phyloP scores from a whole-genome alignment of 108 stramenopile genomes.

The Mediolabrus comicus region DNA sequence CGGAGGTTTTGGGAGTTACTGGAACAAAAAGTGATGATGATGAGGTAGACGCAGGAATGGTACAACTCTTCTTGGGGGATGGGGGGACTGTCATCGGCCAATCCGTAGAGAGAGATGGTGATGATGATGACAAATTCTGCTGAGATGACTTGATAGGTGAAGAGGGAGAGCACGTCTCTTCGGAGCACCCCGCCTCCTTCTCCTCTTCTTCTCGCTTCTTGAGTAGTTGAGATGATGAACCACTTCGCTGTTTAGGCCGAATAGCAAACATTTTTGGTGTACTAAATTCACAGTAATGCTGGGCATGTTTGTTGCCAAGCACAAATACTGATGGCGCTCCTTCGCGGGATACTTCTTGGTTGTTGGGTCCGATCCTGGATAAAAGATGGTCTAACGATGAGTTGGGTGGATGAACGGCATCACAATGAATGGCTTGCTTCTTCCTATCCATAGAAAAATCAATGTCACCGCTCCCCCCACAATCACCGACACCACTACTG shows the following conservation, averaged over 20 bases:
- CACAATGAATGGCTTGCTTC: not conserved
- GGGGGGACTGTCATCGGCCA: not conserved
- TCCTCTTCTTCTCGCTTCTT: not conserved
- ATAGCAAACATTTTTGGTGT: constrained; percentile 14
- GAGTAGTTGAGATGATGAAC: not conserved
- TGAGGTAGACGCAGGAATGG: not conserved
- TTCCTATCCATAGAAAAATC: too few relatives aligned
- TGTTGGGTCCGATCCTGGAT: not conserved
- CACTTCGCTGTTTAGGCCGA: not conserved
- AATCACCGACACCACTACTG: too few relatives aligned
- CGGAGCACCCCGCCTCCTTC: not conserved
- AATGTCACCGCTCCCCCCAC: too few relatives aligned
- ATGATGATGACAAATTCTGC: not conserved
- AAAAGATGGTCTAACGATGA: not conserved
- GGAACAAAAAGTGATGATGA: not conserved
- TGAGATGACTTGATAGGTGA: not conserved
- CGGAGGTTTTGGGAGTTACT: not conserved
- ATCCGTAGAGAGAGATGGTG: not conserved
- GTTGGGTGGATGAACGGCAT: not conserved
- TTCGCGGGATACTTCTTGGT: not conserved
- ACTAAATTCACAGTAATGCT: constrained; percentile 14
- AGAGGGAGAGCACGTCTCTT: not conserved
- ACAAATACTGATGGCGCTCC: constrained; percentile 7
- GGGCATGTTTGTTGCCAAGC: constrained; percentile 9
- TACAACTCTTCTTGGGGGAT: not conserved